Evolutionary conservation across 2,329 filamentous ascomycete species (phyloP).

Genomic region (Colletotrichum kahawae): DNA sequence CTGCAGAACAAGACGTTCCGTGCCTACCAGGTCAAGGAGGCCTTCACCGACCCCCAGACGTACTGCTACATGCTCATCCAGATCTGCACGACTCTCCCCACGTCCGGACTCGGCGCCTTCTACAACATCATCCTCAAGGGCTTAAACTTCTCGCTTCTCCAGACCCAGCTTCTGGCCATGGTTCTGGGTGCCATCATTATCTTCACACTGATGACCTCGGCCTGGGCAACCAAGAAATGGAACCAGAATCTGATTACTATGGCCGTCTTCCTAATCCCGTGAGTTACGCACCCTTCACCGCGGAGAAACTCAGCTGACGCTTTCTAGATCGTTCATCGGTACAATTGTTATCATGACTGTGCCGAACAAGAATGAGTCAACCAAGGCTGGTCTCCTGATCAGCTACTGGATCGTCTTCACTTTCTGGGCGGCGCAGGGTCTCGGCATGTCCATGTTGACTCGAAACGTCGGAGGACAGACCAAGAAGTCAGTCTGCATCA

Average conservation of each 20-base stretch:
- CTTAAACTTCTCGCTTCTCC: conserved; percentile 27
- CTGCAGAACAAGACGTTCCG: conserved; percentile 6
- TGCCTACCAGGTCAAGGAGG: conserved; percentile 10
- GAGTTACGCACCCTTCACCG: background rate
- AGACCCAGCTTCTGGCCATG: conserved; percentile 30
- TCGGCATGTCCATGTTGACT: conserved; percentile 27
- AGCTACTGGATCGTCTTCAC: conserved; percentile 2
- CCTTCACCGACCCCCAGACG: background rate
- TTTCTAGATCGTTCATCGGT: background rate
- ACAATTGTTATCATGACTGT: conserved; percentile 13
- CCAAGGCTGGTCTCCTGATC: background rate
- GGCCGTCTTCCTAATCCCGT: conserved; percentile 1
- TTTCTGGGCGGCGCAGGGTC: conserved; percentile 5
- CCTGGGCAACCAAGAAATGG: conserved; percentile 1
- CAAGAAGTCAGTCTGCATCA: conserved; percentile 42
- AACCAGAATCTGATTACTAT: conserved; percentile 23
- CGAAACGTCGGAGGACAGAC: conserved; percentile 27
- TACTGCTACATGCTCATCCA: conserved; percentile 9
- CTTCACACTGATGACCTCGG: conserved; percentile 3
- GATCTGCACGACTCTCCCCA: conserved; percentile 26
- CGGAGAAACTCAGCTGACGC: background rate
- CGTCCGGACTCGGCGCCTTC: conserved; percentile 27
- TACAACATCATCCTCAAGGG: conserved; percentile 29
- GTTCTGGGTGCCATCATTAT: conserved; percentile 21
- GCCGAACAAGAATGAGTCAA: background rate